Percentiles rank a stretch among this genome's conserved stretches.
Conservation (phyloP, 2,329 filamentous ascomycete species). For the Nemania abortiva region DNA sequence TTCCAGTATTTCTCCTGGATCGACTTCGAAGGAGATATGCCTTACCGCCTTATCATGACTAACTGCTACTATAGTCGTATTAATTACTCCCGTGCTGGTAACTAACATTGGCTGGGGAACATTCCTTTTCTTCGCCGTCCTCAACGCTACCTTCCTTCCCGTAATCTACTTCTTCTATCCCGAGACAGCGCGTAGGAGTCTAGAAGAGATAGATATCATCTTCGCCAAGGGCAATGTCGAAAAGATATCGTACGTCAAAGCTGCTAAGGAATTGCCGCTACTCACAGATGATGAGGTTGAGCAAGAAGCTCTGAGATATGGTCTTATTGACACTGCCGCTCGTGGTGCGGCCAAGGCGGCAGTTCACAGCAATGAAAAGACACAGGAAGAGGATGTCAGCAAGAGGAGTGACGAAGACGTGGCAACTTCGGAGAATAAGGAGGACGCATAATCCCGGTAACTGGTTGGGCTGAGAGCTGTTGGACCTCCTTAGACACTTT, state of each 20-base stretch:
- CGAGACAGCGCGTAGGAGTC: constrained; percentile 61
- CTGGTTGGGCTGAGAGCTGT: neutral
- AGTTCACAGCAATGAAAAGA: neutral
- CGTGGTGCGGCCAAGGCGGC: constrained; percentile 24
- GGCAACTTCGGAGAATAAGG: constrained; percentile 40
- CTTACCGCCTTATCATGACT: constrained; percentile 8
- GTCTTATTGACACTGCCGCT: constrained; percentile 50
- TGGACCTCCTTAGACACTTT: neutral
- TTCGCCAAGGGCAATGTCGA: constrained; percentile 71
- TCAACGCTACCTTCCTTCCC: constrained; percentile 54
- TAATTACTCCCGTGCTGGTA: constrained; percentile 74
- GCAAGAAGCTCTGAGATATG: constrained; percentile 57
- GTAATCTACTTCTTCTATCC: constrained; percentile 64
- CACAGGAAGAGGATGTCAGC: constrained; percentile 40
- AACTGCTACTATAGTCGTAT: constrained; percentile 55
- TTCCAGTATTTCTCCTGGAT: neutral
- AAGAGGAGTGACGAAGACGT: constrained; percentile 45
- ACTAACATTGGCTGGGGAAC: constrained; percentile 68
- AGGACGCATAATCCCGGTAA: constrained; percentile 13
- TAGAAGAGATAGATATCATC: constrained; percentile 70
- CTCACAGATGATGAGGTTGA: constrained; percentile 66
- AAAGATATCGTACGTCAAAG: constrained; percentile 70
- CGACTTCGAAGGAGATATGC: neutral
- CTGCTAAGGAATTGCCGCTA: constrained; percentile 67
- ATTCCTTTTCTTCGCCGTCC: constrained; percentile 60